These are phyloP conservation scores for Onygenales sp. DNA, from an alignment of 2,329 filamentous ascomycete genomes.

Conservation along the genomic window DNA sequence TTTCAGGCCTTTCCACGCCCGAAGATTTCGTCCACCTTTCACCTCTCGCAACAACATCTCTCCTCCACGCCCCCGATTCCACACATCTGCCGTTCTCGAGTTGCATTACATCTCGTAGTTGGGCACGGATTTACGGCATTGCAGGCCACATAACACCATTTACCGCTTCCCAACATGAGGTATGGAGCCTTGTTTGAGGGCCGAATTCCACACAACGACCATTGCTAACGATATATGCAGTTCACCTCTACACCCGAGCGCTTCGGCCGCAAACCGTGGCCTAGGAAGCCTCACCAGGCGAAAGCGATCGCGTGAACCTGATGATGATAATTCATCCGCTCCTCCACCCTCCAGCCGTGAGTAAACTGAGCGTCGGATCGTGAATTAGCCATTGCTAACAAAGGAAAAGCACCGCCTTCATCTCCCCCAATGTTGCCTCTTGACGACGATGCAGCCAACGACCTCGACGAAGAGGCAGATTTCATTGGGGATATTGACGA, in stretches of 20 bases:
- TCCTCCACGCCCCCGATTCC: neutral
- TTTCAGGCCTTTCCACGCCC: neutral
- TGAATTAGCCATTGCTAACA: conserved; percentile 10
- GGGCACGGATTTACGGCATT: neutral
- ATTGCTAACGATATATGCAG: conserved; percentile 38
- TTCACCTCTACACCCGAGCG: conserved; percentile 72
- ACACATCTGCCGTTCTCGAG: neutral
- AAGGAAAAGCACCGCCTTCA: conserved; percentile 39
- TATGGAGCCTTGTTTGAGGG: conserved; percentile 10
- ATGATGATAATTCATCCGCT: conserved; percentile 52
- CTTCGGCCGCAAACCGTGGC: conserved; percentile 76
- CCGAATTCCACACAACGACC: neutral
- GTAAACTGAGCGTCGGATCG: conserved; percentile 21
- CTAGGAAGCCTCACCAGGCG: conserved; percentile 42
- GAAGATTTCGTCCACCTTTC: neutral
- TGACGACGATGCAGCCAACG: conserved; percentile 36
- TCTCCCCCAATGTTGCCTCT: conserved; percentile 50
- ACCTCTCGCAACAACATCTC: neutral
- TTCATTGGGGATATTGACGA: conserved; percentile 56
- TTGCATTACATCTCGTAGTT: neutral
- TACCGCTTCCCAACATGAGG: conserved; percentile 18
- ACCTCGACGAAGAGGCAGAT: conserved; percentile 45
- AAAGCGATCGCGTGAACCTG: conserved; percentile 57
- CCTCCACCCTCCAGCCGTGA: conserved; percentile 55
- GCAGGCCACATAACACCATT: neutral